Evolutionary conservation across 352 stramenopile species (phyloP).

Genomic region (Phytophthora multivora): DNA sequence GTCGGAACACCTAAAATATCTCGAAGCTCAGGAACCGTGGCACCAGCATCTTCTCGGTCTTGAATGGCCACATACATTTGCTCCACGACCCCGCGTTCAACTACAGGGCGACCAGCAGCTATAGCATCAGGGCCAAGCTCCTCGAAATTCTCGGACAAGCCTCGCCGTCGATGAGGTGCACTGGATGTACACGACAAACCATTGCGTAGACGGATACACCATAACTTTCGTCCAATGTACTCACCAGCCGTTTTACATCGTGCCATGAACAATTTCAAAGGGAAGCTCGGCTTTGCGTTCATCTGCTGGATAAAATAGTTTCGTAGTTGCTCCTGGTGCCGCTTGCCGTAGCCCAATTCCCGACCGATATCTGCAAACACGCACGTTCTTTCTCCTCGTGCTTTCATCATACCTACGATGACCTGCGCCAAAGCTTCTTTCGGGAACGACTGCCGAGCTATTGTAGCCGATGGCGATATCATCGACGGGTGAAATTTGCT

Average conservation of each 20-base stretch:
- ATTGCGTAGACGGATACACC: slow-evolving; percentile 68
- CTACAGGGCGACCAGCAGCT: slow-evolving; percentile 40
- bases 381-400: slow-evolving; percentile 67
- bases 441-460: slow-evolving; percentile 61
- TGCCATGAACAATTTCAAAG: slow-evolving; percentile 82
- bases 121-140: slow-evolving; percentile 24
- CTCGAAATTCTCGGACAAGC: slow-evolving; percentile 23
- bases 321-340: slow-evolving; percentile 78
- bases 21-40: slow-evolving; percentile 80
- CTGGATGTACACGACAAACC: slow-evolving; percentile 3
- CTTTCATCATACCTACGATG: slow-evolving; percentile 70
- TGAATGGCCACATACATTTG: slow-evolving; percentile 75
- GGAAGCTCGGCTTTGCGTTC: slow-evolving; percentile 56
- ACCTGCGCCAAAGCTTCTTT: slow-evolving; percentile 63
- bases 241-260: slow-evolving; percentile 69
- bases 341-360: slow-evolving; percentile 79
- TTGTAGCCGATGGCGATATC: slow-evolving; percentile 55
- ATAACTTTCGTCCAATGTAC: slow-evolving; percentile 74
- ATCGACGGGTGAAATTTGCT: slow-evolving; percentile 71
- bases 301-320: slow-evolving; percentile 87
- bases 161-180: slow-evolving; percentile 5
- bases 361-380: slow-evolving; percentile 87
- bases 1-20: slow-evolving; percentile 79
- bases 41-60: slow-evolving; percentile 47
- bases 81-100: slow-evolving; percentile 84